Percentiles rank a stretch among this genome's conserved stretches.
phyloP scores from a whole-genome alignment of 2,329 filamentous ascomycete genomes.

The Claviceps digitariae region DNA sequence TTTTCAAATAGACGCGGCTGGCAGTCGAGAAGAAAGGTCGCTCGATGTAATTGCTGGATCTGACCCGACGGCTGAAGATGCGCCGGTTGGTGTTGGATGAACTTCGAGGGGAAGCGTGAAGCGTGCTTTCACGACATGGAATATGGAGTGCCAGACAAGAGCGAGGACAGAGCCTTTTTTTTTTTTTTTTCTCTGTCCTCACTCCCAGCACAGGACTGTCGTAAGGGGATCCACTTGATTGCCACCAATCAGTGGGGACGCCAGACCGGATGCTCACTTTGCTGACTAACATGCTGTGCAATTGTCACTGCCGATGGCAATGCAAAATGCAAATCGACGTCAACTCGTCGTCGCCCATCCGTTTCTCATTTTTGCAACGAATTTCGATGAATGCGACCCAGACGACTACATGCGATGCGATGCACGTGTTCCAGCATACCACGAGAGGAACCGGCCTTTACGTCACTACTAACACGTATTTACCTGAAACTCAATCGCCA shows the following conservation, averaged over 20 bases:
- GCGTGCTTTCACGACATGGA: not conserved
- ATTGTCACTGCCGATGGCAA: not conserved
- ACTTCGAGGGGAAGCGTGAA: not conserved
- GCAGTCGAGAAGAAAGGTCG: not conserved
- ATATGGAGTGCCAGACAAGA: not conserved
- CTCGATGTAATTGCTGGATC: not conserved
- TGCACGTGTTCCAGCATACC: too few species aligned
- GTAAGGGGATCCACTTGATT: not conserved
- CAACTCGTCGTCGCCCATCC: not conserved
- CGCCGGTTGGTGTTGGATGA: not conserved
- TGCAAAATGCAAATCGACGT: not conserved
- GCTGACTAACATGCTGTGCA: not conserved
- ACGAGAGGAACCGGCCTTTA: too few species aligned
- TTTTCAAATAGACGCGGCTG: not conserved
- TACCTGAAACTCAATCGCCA: too few species aligned
- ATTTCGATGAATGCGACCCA: too few species aligned
- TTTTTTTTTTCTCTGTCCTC: not conserved
- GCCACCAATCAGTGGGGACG: not conserved
- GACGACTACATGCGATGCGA: too few species aligned
- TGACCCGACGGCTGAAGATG: not conserved
- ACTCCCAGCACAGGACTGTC: not conserved
- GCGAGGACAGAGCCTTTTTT: not conserved
- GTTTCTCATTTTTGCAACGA: not conserved
- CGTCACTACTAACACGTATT: too few species aligned
- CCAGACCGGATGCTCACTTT: not conserved